Percentiles rank a stretch among this genome's conserved stretches.
Conservation (phyloP, 768 basidiomycete genomes). For the Amanita rubescens region DNA sequence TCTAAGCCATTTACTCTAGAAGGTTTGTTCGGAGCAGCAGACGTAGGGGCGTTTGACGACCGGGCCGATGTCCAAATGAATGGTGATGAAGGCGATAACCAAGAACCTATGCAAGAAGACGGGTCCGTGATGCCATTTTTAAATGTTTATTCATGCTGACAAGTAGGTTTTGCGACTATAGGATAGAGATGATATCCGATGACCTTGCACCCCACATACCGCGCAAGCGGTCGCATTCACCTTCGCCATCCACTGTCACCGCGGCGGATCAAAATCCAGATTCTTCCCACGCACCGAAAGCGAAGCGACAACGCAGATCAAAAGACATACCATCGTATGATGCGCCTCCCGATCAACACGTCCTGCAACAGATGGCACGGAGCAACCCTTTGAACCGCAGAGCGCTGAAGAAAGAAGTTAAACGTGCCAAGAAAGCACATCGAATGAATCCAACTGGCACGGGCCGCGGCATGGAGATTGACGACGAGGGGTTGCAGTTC, state of each 20-base stretch:
- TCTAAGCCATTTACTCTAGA: constrained; percentile 75
- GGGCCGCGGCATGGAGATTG: constrained; percentile 38
- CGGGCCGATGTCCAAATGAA: constrained; percentile 38
- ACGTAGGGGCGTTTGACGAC: constrained; percentile 69
- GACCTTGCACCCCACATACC: constrained; percentile 26
- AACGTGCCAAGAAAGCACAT: constrained; percentile 50
- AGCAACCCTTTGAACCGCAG: constrained; percentile 56
- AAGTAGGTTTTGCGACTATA: constrained; percentile 10
- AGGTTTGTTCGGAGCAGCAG: constrained; percentile 74
- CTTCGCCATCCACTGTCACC: constrained; percentile 15
- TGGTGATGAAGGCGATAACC: constrained; percentile 30
- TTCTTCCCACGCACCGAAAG: constrained; percentile 27
- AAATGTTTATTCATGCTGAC: not conserved
- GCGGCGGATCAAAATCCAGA: constrained; percentile 3
- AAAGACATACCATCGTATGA: constrained; percentile 51
- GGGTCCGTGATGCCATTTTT: constrained; percentile 20
- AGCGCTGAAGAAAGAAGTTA: constrained; percentile 56
- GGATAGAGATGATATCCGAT: constrained; percentile 29
- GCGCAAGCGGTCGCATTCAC: constrained; percentile 32
- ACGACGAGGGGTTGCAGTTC: constrained; percentile 36
- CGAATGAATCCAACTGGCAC: constrained; percentile 20
- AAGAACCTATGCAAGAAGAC: constrained; percentile 37
- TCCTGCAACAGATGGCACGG: constrained; percentile 36
- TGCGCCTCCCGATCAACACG: constrained; percentile 38
- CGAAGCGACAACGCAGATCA: constrained; percentile 54